Conservation (phyloP, 768 basidiomycete species). For the Boletus sp. region DNA sequence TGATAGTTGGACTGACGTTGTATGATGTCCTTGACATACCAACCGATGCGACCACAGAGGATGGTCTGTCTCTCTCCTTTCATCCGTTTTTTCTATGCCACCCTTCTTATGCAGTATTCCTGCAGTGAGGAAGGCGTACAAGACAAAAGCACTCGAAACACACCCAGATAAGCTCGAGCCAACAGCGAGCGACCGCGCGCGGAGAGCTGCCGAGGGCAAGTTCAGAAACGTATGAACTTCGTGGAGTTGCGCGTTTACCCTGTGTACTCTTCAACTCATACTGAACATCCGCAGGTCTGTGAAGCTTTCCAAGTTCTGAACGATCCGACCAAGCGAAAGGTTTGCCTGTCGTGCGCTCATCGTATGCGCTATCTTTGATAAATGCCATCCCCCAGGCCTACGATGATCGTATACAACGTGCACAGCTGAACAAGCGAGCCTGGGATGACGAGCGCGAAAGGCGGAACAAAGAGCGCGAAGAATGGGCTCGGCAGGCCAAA, state of each 20-base stretch:
- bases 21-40: slow-evolving; percentile 47
- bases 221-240: slow-evolving; percentile 53
- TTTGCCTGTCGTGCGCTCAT: slow-evolving; percentile 23
- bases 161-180: slow-evolving; percentile 71
- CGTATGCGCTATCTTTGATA: not conserved
- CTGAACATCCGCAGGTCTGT: slow-evolving; percentile 45
- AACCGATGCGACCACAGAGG: slow-evolving; percentile 45
- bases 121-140: slow-evolving; percentile 62
- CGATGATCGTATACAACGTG: slow-evolving; percentile 39
- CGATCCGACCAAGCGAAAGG: slow-evolving; percentile 54
- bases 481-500: slow-evolving; percentile 51
- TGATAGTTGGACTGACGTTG: slow-evolving; percentile 33
- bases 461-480: slow-evolving; percentile 47
- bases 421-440: slow-evolving; percentile 21
- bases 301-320: slow-evolving; percentile 60
- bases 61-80: slow-evolving; percentile 37
- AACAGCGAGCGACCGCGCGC: slow-evolving; percentile 47
- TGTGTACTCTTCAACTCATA: slow-evolving; percentile 8
- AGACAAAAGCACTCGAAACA: slow-evolving; percentile 62
- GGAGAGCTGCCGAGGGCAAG: slow-evolving; percentile 49
- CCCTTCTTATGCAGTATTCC: not conserved
- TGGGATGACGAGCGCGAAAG: slow-evolving; percentile 38
- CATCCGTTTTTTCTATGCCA: not conserved
- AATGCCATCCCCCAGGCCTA: slow-evolving; percentile 37
- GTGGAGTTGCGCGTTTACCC: slow-evolving; percentile 23